These are phyloP conservation scores for Saksenaea vasiformis DNA, from an alignment of 371 early-diverging fungal species.

Conservation along the genomic window DNA sequence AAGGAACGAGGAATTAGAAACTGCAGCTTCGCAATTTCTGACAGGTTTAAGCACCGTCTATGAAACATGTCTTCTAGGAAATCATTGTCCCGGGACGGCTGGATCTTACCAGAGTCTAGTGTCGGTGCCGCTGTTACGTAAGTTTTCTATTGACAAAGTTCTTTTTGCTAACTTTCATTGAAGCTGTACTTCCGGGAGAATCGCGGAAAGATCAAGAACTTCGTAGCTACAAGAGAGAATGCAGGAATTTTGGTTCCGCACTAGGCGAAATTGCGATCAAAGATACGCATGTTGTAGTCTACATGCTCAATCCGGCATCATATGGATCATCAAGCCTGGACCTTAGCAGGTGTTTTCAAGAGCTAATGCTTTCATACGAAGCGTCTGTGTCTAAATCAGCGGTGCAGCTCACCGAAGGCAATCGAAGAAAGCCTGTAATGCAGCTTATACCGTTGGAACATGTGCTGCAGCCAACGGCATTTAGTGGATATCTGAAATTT, in stretches of 20 bases:
- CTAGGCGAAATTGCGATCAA: conserved; percentile 33
- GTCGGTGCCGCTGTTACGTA: conserved; percentile 53
- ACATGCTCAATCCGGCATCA: conserved; percentile 59
- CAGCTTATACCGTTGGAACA: conserved; percentile 67
- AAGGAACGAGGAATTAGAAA: conserved; percentile 46
- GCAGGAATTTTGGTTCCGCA: conserved; percentile 49
- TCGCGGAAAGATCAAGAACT: conserved; percentile 40
- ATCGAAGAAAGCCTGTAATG: conserved; percentile 38
- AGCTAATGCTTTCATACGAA: conserved; percentile 37
- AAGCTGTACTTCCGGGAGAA: conserved; percentile 21
- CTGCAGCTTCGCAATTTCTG: conserved; percentile 50
- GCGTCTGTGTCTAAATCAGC: neutral
- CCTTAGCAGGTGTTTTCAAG: conserved; percentile 55
- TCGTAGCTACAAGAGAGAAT: conserved; percentile 53
- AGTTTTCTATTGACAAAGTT: conserved; percentile 5
- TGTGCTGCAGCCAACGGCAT: conserved; percentile 49
- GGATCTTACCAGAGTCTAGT: conserved; percentile 54
- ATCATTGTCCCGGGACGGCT: conserved; percentile 50
- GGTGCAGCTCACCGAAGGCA: neutral
- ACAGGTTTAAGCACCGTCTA: conserved; percentile 55
- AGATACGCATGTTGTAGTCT: conserved; percentile 53
- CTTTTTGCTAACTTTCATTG: neutral
- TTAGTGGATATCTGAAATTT: conserved; percentile 57
- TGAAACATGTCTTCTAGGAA: conserved; percentile 56
- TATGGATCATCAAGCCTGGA: conserved; percentile 53